Evolutionary conservation across 768 basidiomycete species (phyloP).

Genomic region (Scleroderma citrinum): DNA sequence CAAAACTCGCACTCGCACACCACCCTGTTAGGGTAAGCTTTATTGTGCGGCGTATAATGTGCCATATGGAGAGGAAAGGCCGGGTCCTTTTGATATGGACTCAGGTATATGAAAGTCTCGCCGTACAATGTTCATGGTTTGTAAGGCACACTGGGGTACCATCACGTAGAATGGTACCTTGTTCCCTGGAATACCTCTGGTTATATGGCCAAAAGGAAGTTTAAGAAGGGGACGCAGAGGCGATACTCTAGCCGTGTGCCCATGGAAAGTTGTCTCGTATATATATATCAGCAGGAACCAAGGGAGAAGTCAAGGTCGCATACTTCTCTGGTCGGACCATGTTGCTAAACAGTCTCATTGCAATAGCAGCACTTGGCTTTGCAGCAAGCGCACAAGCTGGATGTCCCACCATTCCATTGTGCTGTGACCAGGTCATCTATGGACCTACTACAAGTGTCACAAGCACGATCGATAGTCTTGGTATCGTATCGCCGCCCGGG

Average conservation of each 20-base stretch:
- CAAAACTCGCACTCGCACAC: too few relatives aligned
- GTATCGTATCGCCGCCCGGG: not conserved
- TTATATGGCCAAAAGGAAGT: not conserved
- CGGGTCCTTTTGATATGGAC: too few relatives aligned
- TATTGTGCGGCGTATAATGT: too few relatives aligned
- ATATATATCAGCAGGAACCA: not conserved
- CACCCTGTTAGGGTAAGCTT: too few relatives aligned
- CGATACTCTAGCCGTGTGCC: too few relatives aligned
- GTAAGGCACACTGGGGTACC: not conserved
- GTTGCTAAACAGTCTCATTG: not conserved
- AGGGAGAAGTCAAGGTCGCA: not conserved
- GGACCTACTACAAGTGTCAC: not conserved
- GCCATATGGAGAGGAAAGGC: too few relatives aligned
- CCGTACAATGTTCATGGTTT: not conserved
- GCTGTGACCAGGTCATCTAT: constrained; percentile 2
- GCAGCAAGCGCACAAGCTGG: not conserved
- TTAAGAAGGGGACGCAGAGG: too few relatives aligned
- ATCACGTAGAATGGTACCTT: not conserved
- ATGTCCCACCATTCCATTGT: constrained; percentile 3
- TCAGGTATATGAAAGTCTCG: too few relatives aligned
- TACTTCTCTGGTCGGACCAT: not conserved
- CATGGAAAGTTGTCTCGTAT: too few relatives aligned
- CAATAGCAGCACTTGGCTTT: not conserved
- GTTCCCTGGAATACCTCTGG: not conserved
- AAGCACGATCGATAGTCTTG: not conserved